Evolutionary conservation across 192 early-diverging fungal genomes (phyloP).

Genomic region (Haplosporangium gracile): DNA sequence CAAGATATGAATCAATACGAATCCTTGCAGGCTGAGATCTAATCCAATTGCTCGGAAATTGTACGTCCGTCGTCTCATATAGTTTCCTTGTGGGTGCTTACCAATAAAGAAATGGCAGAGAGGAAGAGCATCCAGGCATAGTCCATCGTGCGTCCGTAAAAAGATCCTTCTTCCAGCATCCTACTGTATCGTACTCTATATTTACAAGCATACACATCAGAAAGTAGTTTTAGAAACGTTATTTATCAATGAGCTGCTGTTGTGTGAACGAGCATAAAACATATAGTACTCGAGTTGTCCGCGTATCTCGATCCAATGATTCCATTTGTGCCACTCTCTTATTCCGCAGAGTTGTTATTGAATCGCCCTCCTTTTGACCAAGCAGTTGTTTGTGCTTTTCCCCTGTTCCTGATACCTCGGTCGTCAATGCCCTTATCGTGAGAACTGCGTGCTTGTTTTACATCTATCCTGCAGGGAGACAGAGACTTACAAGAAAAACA

Average conservation of each 20-base stretch:
- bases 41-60: neutral
- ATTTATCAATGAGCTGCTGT: neutral
- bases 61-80: neutral
- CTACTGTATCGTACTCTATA: constrained; percentile 85
- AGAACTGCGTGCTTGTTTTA: neutral
- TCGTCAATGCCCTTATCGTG: neutral
- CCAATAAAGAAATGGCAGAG: constrained; percentile 69
- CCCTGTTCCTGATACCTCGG: neutral
- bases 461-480: neutral
- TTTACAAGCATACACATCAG: neutral
- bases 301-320: neutral
- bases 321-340: constrained; percentile 1
- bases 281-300: neutral
- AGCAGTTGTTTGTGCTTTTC: neutral
- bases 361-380: neutral
- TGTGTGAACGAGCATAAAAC: neutral
- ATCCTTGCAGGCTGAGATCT: neutral
- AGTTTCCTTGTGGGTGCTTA: constrained; percentile 31
- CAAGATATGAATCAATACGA: neutral
- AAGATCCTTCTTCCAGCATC: constrained; percentile 96
- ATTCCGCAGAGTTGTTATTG: neutral
- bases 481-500: constrained; percentile 83
- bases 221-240: neutral
- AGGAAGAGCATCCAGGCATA: constrained; percentile 92
- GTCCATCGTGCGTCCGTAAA: constrained; percentile 89